A percentile compares a stretch with the other conserved stretches of the same genome.
Evolutionary conservation across 2,329 filamentous ascomycete genomes (phyloP).

Genomic region (Cercospora citrullina): DNA sequence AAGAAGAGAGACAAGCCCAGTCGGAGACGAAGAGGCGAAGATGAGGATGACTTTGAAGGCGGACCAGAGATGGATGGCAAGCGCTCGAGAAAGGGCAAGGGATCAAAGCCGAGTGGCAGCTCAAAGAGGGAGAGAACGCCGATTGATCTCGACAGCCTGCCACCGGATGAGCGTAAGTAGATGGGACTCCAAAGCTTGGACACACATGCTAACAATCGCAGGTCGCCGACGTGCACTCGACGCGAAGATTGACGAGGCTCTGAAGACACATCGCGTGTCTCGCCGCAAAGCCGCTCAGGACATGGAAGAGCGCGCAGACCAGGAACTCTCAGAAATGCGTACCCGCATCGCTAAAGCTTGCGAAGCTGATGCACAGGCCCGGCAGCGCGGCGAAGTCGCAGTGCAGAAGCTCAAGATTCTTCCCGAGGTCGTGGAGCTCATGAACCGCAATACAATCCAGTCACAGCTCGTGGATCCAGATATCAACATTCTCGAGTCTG

Average conservation of each 20-base stretch:
- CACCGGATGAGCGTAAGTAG: conserved; percentile 74
- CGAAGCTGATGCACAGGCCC: conserved; percentile 78
- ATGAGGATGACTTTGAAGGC: conserved; percentile 29
- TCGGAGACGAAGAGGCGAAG: conserved; percentile 22
- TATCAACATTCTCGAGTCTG: conserved; percentile 89
- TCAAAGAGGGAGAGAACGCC: conserved; percentile 51
- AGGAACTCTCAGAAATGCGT: conserved; percentile 84
- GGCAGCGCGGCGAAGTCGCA: conserved; percentile 75
- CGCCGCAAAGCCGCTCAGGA: conserved; percentile 89
- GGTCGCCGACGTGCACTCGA: conserved; percentile 79
- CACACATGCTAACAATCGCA: conserved; percentile 36
- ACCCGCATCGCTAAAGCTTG: conserved; percentile 88
- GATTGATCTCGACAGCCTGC: conserved; percentile 74
- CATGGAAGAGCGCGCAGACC: conserved; percentile 84
- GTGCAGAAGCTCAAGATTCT: conserved; percentile 92
- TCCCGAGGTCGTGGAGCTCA: conserved; percentile 80
- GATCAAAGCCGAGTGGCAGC: conserved; percentile 44
- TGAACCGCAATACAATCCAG: conserved; percentile 86
- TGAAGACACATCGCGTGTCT: conserved; percentile 76
- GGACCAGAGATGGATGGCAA: conserved; percentile 57
- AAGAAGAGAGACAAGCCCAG: conserved; percentile 31
- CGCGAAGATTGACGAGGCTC: conserved; percentile 79
- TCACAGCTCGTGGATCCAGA: conserved; percentile 88
- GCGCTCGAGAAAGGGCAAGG: conserved; percentile 53
- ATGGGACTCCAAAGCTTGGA: not conserved